A percentile compares a stretch with the other conserved stretches of the same genome.
Evolutionary conservation across 495 filamentous ascomycete species (phyloP).

Genomic region (Penicillium mononematosum): DNA sequence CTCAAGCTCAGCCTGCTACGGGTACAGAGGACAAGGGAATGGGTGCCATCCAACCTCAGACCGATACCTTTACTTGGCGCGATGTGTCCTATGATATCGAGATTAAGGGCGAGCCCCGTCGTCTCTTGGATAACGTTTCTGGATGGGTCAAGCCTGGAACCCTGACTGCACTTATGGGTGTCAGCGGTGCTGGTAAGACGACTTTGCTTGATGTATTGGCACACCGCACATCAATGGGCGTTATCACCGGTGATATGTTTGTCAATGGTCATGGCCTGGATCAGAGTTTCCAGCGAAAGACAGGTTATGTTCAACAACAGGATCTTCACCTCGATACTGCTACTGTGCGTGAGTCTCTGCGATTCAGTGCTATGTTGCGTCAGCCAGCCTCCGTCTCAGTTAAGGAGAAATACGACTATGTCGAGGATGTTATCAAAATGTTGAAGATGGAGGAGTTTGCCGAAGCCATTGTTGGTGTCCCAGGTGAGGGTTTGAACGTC

Average conservation of each 20-base stretch:
- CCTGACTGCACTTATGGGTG: slow-evolving; percentile 66
- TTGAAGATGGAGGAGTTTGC: slow-evolving; percentile 47
- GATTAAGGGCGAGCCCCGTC: slow-evolving; percentile 55
- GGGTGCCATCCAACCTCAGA: slow-evolving; percentile 38
- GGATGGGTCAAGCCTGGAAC: slow-evolving; percentile 70
- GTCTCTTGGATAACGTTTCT: slow-evolving; percentile 61
- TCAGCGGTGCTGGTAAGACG: slow-evolving; percentile 64
- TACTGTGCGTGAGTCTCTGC: slow-evolving; percentile 79
- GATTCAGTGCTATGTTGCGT: slow-evolving; percentile 81
- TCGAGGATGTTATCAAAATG: slow-evolving; percentile 50
- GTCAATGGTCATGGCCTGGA: slow-evolving; percentile 56
- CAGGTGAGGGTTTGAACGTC: slow-evolving; percentile 71
- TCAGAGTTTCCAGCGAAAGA: slow-evolving; percentile 82
- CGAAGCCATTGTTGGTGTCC: slow-evolving; percentile 44
- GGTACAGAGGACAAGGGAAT: slow-evolving; percentile 39
- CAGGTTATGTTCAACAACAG: slow-evolving; percentile 91
- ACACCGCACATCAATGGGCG: slow-evolving; percentile 48
- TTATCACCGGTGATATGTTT: slow-evolving; percentile 52
- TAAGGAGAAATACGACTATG: slow-evolving; percentile 49
- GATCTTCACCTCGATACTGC: slow-evolving; percentile 84
- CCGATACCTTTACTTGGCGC: slow-evolving; percentile 72
- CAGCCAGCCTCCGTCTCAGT: slow-evolving; percentile 56
- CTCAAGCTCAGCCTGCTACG: slow-evolving; percentile 7
- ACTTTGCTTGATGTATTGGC: slow-evolving; percentile 63
- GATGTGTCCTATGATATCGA: slow-evolving; percentile 69